Evolutionary conservation across 1,284 basidiomycete species (phyloP).

Genomic region (Vanrija humicola): DNA sequence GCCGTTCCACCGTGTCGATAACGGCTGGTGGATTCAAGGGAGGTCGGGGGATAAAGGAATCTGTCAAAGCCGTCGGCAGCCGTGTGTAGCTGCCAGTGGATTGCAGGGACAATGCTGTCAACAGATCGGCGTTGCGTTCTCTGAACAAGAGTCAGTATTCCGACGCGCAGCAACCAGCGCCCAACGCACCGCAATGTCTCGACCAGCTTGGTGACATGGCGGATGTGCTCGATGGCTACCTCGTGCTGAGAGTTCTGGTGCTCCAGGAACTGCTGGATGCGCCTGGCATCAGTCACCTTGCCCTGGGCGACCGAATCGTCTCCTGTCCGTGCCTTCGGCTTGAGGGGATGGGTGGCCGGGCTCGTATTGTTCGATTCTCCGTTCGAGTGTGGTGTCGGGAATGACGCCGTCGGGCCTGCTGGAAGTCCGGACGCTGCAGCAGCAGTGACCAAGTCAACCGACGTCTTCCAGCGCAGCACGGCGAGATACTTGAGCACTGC

Average conservation of each 20-base stretch:
- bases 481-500: constrained; percentile 44
- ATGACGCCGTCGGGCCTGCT: constrained; percentile 15
- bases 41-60: constrained; percentile 29
- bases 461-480: constrained; percentile 42
- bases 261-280: constrained; percentile 39
- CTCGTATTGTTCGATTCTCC: constrained; percentile 36
- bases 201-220: constrained; percentile 29
- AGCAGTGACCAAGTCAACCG: constrained; percentile 30
- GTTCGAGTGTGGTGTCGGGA: constrained; percentile 41
- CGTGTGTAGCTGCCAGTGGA: constrained; percentile 33
- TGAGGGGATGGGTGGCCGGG: constrained; percentile 19
- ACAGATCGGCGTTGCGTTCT: constrained; percentile 42
- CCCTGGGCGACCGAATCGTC: constrained; percentile 20
- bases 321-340: constrained; percentile 20
- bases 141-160: constrained; percentile 10
- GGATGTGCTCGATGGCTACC: constrained; percentile 33
- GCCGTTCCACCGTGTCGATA: constrained; percentile 27
- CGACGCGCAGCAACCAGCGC: no score
- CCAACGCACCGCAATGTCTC: constrained; percentile 35
- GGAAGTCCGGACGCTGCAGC: neutral
- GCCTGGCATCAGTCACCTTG: constrained; percentile 41
- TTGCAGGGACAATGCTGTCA: constrained; percentile 37
- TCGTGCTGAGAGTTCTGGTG: constrained; percentile 45
- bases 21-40: constrained; percentile 30
- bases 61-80: constrained; percentile 32